Base-by-base conservation (phyloP, 805 yeast species). In the Ogataea methanolica region DNA sequence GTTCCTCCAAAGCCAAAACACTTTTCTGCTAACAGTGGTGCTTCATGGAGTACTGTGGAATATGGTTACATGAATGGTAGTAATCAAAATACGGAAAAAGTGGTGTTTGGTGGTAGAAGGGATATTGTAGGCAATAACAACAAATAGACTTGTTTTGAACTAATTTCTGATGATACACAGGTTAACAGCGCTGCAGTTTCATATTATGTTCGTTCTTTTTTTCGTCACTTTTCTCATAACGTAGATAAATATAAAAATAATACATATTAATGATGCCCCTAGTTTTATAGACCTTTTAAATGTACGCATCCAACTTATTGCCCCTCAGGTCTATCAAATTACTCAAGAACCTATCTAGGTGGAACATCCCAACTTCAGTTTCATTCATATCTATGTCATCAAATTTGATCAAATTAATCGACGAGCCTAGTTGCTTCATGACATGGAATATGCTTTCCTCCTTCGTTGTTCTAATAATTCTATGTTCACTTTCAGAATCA, bases 41-140 rank as follows among this genome's bases (percentile, higher is more conserved):
- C 51, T 5, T 53, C 64, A 1, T 81, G 87, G 87, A 79, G 81
- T 52, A 71, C 83, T 0, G 50, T 69, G 9, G 85, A 81, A 53
- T 80, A 81, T 55, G 85, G 87, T 0, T 79, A 73, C 52, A 76
- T 78, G 74, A 72, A 70, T 34, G 84, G 85, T 29, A 78, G 82
- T 3, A 74, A 74, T 36, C 84, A 79, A 49, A 64, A 69, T 3
- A 69, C 76, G 0, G 84, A 81, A 56, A 71, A 72, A 21, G 70
- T 80, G 12, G 80, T 77, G 0, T 75, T 80, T 55, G 83, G 85
- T 3, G 73, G 71, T 33, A 65, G 73, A 47, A 67, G 83, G 48
- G 72, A 78, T 56, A 72, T 80, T 35, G 64, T 65, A 5, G 46
- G 49, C 19, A 52, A 55, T 36, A 42, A 41, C 9, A 26, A 26